Base-by-base conservation (phyloP, 306 rosid genomes). In the Astragalus glycyphyllos region DNA sequence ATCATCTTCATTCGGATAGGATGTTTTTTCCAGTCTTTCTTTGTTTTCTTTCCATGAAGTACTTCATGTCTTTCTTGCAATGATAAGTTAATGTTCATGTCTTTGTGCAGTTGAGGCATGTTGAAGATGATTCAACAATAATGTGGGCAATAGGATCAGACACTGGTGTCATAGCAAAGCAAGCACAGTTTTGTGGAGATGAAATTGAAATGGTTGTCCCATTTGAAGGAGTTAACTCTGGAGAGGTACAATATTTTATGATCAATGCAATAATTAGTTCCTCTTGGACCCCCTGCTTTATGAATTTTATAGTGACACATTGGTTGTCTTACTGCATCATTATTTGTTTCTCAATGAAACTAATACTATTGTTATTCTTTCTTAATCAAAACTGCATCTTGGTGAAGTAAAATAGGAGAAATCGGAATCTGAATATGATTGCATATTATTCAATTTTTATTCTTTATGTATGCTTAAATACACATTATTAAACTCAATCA, bases 171-270 rank as follows among this genome's bases (percentile, higher is more conserved):
- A 86, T 89, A 60, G 97, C 97, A 13, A 89, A 86, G 76, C 96
- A 84, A 40, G 88, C 85, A 4, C 71, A 40, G 64, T 74, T 76
- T 61, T 87, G 96, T 48, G 99, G 96, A 47, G 82, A 81, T 57
- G 99, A 95, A 78, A 85, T 91, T 65, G 97, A 95, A 84, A 82
- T 95, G 84, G 88, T 86, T 64, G 91, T 95, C 83, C 99, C 99
- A 64, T 95, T 95, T 81, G 99, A 95, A 84, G 93, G 91, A 47
- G 74, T 65, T 40, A 72, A 71, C 70, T 83, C 84, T 5, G 96
- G 89, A 48, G 99, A 95, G 97, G 99, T 95, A 89, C 51, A 41
- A 44, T 74, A 55, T 75, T 66, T 31, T 65, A 2, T 57, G 16
- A 26, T 46, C 14, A 40, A 40, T 63, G 20, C 47, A 11, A 69